A percentile compares a stretch with the other conserved stretches of the same genome.
These are phyloP conservation scores for Arabidopsis suecica DNA, from an alignment of 345 rosid species.

Conservation along the genomic window DNA sequence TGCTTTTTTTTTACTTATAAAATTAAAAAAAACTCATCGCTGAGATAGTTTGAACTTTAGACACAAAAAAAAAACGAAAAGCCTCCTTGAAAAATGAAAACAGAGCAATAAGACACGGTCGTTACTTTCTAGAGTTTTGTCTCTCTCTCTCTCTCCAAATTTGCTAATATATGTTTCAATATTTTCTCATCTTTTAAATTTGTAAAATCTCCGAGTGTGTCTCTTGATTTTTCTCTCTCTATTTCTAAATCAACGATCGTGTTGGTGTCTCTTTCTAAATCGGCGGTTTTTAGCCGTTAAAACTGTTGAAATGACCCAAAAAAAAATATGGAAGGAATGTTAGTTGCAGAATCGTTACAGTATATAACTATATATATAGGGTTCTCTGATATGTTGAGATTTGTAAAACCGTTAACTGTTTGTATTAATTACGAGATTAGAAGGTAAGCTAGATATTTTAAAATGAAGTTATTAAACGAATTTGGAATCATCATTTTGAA, in stretches of 20 bases:
- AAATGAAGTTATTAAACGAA: not conserved
- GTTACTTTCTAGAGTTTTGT: slow-evolving; percentile 37
- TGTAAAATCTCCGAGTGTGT: not conserved
- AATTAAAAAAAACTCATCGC: not conserved
- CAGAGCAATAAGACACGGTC: slow-evolving; percentile 36
- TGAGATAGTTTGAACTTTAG: not conserved
- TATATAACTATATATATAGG: slow-evolving; percentile 9
- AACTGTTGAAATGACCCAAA: slow-evolving; percentile 36
- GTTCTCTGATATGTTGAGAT: slow-evolving; percentile 9
- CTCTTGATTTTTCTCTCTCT: not conserved
- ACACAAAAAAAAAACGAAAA: no score
- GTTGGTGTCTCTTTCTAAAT: slow-evolving; percentile 33
- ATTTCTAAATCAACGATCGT: not conserved
- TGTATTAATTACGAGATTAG: not conserved
- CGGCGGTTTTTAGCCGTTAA: slow-evolving; percentile 43
- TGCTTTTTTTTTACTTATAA: not conserved
- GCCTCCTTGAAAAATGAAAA: slow-evolving; percentile 34
- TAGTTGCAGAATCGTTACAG: slow-evolving; percentile 32
- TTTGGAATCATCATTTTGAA: slow-evolving; percentile 2
- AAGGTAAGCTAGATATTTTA: not conserved
- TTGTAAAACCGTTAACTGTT: slow-evolving; percentile 6
- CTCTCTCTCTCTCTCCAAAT: slow-evolving; percentile 8
- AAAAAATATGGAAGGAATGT: slow-evolving; percentile 5
- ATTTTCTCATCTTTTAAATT: not conserved
- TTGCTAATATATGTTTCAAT: not conserved